These are phyloP conservation scores for Umbilicaria muhlenbergii DNA, from an alignment of 495 filamentous ascomycete genomes.

Conservation along the genomic window DNA sequence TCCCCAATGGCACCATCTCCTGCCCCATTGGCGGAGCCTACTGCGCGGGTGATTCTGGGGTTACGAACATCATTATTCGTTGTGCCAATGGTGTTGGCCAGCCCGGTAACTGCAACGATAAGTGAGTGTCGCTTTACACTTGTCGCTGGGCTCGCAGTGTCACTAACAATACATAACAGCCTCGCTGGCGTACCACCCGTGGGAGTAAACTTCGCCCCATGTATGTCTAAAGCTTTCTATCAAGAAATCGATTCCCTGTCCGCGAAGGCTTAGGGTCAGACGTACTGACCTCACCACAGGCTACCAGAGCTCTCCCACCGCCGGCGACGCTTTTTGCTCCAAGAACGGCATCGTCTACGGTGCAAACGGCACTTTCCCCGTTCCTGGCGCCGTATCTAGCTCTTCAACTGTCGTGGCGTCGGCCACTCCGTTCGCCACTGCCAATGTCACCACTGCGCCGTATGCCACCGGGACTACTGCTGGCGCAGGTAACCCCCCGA, in stretches of 20 bases:
- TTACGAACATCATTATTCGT: constrained; percentile 11
- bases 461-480: too few species aligned
- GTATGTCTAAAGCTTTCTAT: constrained; percentile 1
- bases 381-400: too few species aligned
- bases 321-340: constrained; percentile 21
- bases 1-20: constrained; percentile 1
- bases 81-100: constrained; percentile 7
- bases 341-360: constrained; percentile 20
- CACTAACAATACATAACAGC: not conserved
- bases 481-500: too few species aligned
- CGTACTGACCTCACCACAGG: constrained; percentile 5
- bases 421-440: too few species aligned
- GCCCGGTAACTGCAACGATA: constrained; percentile 15
- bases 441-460: too few species aligned
- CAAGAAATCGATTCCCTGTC: too few species aligned
- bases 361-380: too few species aligned
- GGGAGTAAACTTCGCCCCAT: constrained; percentile 9
- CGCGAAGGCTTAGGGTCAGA: too few species aligned
- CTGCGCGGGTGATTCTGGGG: constrained; percentile 4
- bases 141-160: not conserved
- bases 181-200: constrained; percentile 6
- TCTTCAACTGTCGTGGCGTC: too few species aligned
- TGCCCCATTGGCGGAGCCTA: constrained; percentile 3
- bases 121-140: not conserved
- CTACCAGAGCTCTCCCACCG: constrained; percentile 13